Conservation (phyloP, 2,329 filamentous ascomycete genomes). For the Colletotrichum sp. region DNA sequence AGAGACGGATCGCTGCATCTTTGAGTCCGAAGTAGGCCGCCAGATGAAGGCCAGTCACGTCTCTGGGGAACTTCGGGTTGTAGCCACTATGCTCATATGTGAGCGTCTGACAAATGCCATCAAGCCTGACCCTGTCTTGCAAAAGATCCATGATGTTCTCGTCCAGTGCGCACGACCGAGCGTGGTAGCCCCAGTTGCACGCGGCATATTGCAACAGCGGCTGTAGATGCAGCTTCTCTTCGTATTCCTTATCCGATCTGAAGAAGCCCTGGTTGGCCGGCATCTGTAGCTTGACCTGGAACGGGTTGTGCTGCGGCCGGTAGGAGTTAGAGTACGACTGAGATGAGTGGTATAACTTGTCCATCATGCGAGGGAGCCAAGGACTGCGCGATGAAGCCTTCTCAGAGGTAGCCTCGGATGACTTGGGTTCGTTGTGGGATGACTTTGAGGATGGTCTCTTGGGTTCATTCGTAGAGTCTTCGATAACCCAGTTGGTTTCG, state of each 20-base stretch:
- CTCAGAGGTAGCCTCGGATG: neutral
- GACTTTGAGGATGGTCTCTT: neutral
- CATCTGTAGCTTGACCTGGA: neutral
- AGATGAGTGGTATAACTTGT: neutral
- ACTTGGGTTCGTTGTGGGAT: neutral
- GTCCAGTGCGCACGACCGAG: accelerated
- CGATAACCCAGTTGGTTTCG: neutral
- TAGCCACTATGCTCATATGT: neutral
- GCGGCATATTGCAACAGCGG: neutral
- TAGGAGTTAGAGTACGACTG: neutral
- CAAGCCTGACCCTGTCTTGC: neutral
- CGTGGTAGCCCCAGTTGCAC: neutral
- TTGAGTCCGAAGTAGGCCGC: neutral
- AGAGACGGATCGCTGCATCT: neutral
- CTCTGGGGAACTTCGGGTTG: neutral
- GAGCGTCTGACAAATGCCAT: neutral
- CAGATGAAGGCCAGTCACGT: neutral
- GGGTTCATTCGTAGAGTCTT: neutral
- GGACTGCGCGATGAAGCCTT: neutral
- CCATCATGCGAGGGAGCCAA: neutral
- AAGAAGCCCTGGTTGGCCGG: neutral
- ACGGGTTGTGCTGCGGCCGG: neutral
- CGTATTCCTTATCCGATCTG: neutral
- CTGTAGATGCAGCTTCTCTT: neutral
- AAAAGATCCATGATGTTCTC: neutral